Conservation (phyloP, 495 filamentous ascomycete species). For the Aspergillus nanangensis region DNA sequence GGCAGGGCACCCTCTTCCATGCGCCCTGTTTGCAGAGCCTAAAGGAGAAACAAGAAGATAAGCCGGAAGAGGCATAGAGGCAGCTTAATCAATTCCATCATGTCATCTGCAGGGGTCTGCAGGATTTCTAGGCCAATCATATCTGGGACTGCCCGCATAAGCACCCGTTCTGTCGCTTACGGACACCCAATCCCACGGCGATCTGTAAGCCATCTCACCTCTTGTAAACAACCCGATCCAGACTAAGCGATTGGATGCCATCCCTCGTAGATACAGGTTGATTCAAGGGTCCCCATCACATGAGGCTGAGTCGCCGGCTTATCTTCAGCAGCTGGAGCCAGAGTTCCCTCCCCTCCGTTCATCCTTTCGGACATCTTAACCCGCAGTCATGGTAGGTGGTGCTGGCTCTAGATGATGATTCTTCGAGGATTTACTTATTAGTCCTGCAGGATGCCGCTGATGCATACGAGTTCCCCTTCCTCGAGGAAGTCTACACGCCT, state of each 20-base stretch:
- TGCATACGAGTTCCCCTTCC: slow-evolving; percentile 29
- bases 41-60: slow-evolving; percentile 17
- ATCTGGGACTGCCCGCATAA: too few relatives aligned
- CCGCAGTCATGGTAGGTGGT: slow-evolving; percentile 3
- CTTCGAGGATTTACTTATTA: too few relatives aligned
- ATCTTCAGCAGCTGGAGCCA: not conserved
- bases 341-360: not conserved
- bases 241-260: not conserved
- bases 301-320: not conserved
- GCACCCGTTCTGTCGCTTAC: not conserved
- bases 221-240: not conserved
- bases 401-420: not conserved
- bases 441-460: slow-evolving; percentile 25
- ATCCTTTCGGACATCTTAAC: not conserved
- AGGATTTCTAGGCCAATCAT: too few relatives aligned
- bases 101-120: too few relatives aligned
- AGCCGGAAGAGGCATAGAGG: not conserved
- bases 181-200: not conserved
- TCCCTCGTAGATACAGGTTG: not conserved
- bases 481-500: slow-evolving; percentile 31
- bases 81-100: too few relatives aligned
- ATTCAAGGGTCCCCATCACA: not conserved
- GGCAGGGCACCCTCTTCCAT: slow-evolving; percentile 38
- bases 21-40: slow-evolving; percentile 46
- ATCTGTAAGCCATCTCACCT: not conserved